Conservation (phyloP, 1,139 yeast species). For the Yamadazyma sp. region DNA sequence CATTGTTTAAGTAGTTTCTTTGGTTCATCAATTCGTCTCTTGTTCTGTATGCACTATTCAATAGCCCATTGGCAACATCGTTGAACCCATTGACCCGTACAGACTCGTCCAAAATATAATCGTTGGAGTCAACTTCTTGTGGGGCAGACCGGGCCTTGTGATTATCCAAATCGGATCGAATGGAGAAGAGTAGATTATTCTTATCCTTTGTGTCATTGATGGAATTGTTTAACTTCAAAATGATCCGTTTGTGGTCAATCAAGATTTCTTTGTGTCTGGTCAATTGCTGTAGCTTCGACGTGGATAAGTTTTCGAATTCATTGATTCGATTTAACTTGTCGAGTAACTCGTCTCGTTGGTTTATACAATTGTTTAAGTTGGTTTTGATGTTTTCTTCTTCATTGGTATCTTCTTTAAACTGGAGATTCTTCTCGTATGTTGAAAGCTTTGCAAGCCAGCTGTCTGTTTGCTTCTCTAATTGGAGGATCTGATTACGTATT, state of each 20-base stretch:
- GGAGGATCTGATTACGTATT: conserved; percentile 38
- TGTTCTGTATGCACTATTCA: conserved; percentile 84
- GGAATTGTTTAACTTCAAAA: conserved; percentile 54
- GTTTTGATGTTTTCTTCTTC: conserved; percentile 69
- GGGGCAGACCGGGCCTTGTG: conserved; percentile 43
- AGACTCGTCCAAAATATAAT: conserved; percentile 77
- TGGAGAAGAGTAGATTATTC: conserved; percentile 69
- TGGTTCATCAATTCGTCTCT: conserved; percentile 82
- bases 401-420: conserved; percentile 35
- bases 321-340: conserved; percentile 40
- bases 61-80: conserved; percentile 71
- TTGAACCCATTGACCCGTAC: conserved; percentile 73
- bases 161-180: conserved; percentile 71
- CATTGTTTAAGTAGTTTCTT: conserved; percentile 59
- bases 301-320: conserved; percentile 61
- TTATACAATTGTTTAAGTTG: conserved; percentile 43
- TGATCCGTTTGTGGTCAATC: conserved; percentile 67
- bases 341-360: conserved; percentile 33
- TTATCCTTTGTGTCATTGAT: conserved; percentile 77
- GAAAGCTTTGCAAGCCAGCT: conserved; percentile 36
- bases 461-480: conserved; percentile 45
- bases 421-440: conserved; percentile 25
- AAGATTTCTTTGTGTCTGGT: conserved; percentile 79
- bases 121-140: conserved; percentile 45
- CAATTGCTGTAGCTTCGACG: conserved; percentile 78